phyloP scores from a whole-genome alignment of 73 alveolate species.

The Symbiodinium pilosum region DNA sequence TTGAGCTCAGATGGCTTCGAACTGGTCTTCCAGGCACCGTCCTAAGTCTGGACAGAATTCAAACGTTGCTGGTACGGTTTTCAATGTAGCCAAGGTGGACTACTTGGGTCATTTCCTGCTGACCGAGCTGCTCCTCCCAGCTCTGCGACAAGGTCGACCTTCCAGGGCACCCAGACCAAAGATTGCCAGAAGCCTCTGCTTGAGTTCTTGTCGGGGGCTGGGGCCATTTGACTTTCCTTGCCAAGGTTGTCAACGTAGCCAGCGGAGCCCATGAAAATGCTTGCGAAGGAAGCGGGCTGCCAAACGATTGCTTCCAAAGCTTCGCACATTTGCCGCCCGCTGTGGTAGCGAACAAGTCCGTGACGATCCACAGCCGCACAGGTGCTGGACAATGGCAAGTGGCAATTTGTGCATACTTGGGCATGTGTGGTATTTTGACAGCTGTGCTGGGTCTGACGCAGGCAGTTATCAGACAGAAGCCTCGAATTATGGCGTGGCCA shows the following conservation, averaged over 20 bases:
- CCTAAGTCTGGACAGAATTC: no score
- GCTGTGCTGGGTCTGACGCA: no score
- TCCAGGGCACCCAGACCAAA: constrained; percentile 43
- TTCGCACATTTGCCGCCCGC: constrained; percentile 63
- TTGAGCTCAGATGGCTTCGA: constrained; percentile 64
- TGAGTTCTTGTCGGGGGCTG: no score
- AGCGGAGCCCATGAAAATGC: constrained; percentile 69
- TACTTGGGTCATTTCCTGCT: constrained; percentile 75
- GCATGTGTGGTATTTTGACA: no score
- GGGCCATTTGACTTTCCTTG: no score
- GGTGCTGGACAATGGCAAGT: no score
- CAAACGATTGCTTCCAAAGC: constrained; percentile 62
- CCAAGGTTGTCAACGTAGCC: constrained; percentile 33
- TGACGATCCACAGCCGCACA: constrained; percentile 35
- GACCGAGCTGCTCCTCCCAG: constrained; percentile 79
- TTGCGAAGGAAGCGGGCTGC: constrained; percentile 72
- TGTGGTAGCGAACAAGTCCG: constrained; percentile 57
- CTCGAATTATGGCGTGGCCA: constrained; percentile 78
- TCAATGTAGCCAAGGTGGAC: constrained; percentile 35
- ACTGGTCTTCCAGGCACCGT: constrained; percentile 13
- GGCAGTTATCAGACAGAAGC: constrained; percentile 5
- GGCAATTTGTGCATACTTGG: no score
- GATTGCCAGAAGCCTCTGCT: no score
- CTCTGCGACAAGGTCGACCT: constrained; percentile 56
- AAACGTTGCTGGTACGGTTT: no score